Percentiles rank a stretch among this genome's conserved stretches.
Conservation (phyloP, 768 basidiomycete species). For the Mycena indigotica region DNA sequence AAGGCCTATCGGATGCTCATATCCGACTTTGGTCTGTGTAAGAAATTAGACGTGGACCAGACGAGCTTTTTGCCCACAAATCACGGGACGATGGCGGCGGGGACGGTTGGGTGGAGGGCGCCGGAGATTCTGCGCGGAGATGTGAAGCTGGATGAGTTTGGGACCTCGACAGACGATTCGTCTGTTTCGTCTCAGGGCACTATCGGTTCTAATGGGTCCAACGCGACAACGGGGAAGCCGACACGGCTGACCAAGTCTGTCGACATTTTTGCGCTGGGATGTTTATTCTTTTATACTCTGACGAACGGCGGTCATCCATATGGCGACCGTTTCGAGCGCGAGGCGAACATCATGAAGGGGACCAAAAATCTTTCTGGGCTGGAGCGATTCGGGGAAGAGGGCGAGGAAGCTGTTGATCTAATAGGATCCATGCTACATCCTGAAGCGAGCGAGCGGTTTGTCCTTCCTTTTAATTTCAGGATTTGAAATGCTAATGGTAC, state of each 20-base stretch:
- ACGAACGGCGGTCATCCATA: slow-evolving; percentile 92
- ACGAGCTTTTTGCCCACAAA: slow-evolving; percentile 93
- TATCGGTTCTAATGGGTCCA: slow-evolving; percentile 39
- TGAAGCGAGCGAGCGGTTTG: slow-evolving; percentile 74
- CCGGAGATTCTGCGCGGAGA: slow-evolving; percentile 95
- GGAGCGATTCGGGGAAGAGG: slow-evolving; percentile 88
- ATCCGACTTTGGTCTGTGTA: slow-evolving; percentile 96
- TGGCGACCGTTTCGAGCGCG: slow-evolving; percentile 90
- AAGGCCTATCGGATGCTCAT: slow-evolving; percentile 79
- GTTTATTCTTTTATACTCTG: slow-evolving; percentile 91
- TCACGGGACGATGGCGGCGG: slow-evolving; percentile 86
- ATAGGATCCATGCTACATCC: slow-evolving; percentile 78
- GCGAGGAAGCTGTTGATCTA: slow-evolving; percentile 84
- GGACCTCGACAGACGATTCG: slow-evolving; percentile 52
- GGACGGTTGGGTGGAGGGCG: slow-evolving; percentile 96
- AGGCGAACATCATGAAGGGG: slow-evolving; percentile 90
- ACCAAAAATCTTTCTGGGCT: slow-evolving; percentile 69
- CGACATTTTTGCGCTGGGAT: slow-evolving; percentile 95
- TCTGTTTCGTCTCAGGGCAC: slow-evolving; percentile 71
- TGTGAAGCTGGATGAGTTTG: slow-evolving; percentile 83
- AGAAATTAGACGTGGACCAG: slow-evolving; percentile 93
- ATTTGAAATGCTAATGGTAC: background rate
- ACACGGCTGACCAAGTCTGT: slow-evolving; percentile 90
- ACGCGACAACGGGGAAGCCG: slow-evolving; percentile 44
- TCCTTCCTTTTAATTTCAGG: slow-evolving; percentile 15